Percentiles rank a stretch among this genome's conserved stretches.
Conservation (phyloP, 2,329 filamentous ascomycete species). For the Aspergillus melleus region DNA sequence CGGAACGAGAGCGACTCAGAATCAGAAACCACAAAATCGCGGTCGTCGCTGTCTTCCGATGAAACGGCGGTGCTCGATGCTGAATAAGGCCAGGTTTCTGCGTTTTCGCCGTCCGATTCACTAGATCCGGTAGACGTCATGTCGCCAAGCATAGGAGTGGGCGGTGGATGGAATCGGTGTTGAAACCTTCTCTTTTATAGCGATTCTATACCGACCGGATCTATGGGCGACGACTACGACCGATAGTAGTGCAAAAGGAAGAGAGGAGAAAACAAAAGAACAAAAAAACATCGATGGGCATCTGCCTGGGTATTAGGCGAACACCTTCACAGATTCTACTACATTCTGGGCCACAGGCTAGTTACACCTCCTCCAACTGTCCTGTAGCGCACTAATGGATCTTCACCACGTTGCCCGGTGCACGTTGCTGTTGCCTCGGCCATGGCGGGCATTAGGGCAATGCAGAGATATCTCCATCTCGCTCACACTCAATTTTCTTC, state of each 20-base stretch:
- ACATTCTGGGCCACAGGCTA: neutral
- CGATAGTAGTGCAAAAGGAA: neutral
- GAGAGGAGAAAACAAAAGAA: neutral
- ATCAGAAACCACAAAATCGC: slow-evolving; percentile 10
- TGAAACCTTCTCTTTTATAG: neutral
- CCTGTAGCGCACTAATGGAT: neutral
- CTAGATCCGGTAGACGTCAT: neutral
- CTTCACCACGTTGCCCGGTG: neutral
- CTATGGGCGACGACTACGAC: neutral
- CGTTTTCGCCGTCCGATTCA: neutral
- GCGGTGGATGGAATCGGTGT: neutral
- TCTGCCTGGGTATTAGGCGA: neutral
- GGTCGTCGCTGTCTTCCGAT: slow-evolving; percentile 6
- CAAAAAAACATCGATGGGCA: neutral
- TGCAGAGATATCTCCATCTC: neutral
- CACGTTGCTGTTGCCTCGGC: neutral
- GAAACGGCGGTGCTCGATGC: neutral
- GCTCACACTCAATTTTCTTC: neutral
- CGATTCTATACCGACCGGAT: neutral
- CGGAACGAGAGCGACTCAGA: neutral
- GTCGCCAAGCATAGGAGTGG: neutral
- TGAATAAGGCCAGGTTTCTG: neutral
- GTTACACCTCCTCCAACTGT: neutral
- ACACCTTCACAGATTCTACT: neutral
- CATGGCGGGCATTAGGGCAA: neutral